Conservation (phyloP, 1,284 basidiomycete species). For the Ganoderma multipileum region DNA sequence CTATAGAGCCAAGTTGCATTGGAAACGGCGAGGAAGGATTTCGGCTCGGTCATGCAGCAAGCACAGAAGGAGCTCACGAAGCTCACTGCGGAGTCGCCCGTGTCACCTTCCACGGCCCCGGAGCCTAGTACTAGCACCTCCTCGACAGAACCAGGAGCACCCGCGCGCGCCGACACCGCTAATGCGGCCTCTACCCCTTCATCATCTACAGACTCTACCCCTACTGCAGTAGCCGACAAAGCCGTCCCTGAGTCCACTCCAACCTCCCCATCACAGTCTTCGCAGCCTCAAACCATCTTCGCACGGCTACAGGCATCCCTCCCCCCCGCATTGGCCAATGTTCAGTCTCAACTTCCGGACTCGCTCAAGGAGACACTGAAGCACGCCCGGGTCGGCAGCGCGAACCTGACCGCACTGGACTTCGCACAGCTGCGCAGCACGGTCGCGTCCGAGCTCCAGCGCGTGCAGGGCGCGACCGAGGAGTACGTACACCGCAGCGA, state of each 20-base stretch:
- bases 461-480: conserved; percentile 79
- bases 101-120: conserved; percentile 39
- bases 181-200: neutral
- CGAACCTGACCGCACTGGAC: conserved; percentile 52
- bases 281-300: conserved; percentile 59
- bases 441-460: conserved; percentile 73
- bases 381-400: conserved; percentile 52
- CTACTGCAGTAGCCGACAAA: conserved; percentile 7
- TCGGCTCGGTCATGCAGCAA: conserved; percentile 79
- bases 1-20: conserved; percentile 78
- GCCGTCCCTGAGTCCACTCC: conserved; percentile 8
- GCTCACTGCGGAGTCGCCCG: conserved; percentile 50
- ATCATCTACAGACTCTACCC: neutral
- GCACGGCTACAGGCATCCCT: conserved; percentile 75
- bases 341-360: conserved; percentile 63
- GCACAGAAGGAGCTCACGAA: conserved; percentile 84
- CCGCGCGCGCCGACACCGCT: neutral
- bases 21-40: conserved; percentile 77
- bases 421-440: conserved; percentile 69
- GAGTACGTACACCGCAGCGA: conserved; percentile 86
- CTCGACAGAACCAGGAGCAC: conserved; percentile 15
- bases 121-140: conserved; percentile 26
- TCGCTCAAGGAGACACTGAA: conserved; percentile 57
- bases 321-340: conserved; percentile 72
- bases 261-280: conserved; percentile 33